Base-by-base conservation (phyloP, 441 rosid species). In the Euphorbia neoarborescens region DNA sequence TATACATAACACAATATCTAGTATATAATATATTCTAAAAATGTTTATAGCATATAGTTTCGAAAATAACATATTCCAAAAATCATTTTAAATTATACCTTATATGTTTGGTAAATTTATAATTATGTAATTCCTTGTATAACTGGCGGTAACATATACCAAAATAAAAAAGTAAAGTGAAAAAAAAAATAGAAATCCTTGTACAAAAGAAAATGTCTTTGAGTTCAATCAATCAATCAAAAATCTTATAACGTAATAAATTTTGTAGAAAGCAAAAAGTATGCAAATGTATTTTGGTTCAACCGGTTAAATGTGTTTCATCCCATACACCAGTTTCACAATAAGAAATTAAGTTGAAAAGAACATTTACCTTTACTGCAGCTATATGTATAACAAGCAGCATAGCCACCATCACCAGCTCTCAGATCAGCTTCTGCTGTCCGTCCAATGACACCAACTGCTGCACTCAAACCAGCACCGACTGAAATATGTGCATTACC, bases 381-480 rank as follows among this genome's bases (percentile, higher is more conserved):
- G 77, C 99, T 92, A 79, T 94, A 94, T 3, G 99, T 85, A 80
- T 94, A 94, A 79, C 94, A 90, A 66, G 98, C 93, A 51, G 98
- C 94, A 85, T 79, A 90, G 79, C 99, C 99, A 76, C 97, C 92
- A 69, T 87, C 89, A 62, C 99, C 97, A 71, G 97, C 98, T 72
- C 98, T 85, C 42, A 94, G 65, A 78, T 83, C 97, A 44, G 96
- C 99, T 83, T 92, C 99, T 73, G 80, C 87, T 60, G 92, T 86
- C 70, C 97, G 82, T 70, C 98, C 97, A 73, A 87, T 71, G 27
- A 66, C 80, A 69, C 93, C 98, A 71, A 82, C 93, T 5, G 98
- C 99, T 22, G 94, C 98, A 73, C 97, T 92, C 79, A 90, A 54
- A 78, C 96, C 96, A 76, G 96, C 97, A 73, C 99, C 97, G 15